phyloP scores from a whole-genome alignment of 805 yeast genomes.

The Yarrowia alimentaria region DNA sequence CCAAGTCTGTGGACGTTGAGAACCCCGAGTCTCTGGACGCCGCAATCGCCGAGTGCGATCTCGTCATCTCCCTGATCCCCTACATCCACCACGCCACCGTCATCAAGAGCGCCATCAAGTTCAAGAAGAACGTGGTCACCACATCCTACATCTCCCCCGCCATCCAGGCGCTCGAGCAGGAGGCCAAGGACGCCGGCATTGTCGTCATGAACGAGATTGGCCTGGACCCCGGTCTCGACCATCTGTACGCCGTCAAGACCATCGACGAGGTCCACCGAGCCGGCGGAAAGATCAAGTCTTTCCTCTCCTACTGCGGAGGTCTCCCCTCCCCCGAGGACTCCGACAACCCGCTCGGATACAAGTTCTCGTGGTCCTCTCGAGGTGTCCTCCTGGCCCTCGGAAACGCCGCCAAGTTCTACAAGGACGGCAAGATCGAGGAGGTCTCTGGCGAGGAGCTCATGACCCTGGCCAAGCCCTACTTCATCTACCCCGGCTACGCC shows the following conservation, averaged over 20 bases:
- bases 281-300: conserved; percentile 90
- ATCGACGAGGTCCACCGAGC: conserved; percentile 91
- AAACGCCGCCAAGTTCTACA: conserved; percentile 86
- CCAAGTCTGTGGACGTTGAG: conserved; percentile 85
- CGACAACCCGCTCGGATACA: conserved; percentile 97
- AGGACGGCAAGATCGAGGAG: conserved; percentile 77
- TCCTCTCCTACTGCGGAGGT: conserved; percentile 98
- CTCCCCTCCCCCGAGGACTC: conserved; percentile 97
- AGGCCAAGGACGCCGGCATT: conserved; percentile 89
- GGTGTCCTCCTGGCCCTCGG: conserved; percentile 95
- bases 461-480: conserved; percentile 93
- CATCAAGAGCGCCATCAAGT: conserved; percentile 87
- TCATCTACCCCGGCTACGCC: conserved; percentile 92
- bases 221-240: conserved; percentile 98
- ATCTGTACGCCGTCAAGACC: conserved; percentile 96
- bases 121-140: conserved; percentile 86
- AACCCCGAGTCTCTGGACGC: conserved; percentile 74
- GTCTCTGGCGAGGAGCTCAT: conserved; percentile 87
- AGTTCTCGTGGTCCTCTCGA: conserved; percentile 98
- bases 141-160: conserved; percentile 97
- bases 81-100: conserved; percentile 92
- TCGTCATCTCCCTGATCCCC: conserved; percentile 93
- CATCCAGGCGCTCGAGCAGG: conserved; percentile 77
- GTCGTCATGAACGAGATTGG: conserved; percentile 99
- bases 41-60: conserved; percentile 72